phyloP scores from a whole-genome alignment of 2,329 filamentous ascomycete species.

The Nemania serpens region DNA sequence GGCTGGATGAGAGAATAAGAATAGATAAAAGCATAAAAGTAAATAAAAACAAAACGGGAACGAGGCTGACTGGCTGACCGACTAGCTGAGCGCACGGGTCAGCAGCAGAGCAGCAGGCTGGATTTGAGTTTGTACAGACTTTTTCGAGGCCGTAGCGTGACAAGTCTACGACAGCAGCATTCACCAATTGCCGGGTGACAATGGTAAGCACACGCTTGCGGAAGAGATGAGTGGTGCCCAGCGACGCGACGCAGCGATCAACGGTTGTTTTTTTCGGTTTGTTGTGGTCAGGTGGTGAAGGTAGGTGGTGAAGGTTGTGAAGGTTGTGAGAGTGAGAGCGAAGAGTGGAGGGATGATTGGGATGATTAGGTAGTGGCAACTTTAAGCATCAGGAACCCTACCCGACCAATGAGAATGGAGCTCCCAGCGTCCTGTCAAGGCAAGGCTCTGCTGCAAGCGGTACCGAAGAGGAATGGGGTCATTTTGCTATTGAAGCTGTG shows the following conservation, averaged over 20 bases:
- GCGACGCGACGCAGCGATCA: slow-evolving; percentile 26
- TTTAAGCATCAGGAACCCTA: slow-evolving; percentile 19
- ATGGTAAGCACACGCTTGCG: slow-evolving; percentile 33
- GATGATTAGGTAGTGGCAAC: slow-evolving; percentile 15
- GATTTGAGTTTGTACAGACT: slow-evolving; percentile 18
- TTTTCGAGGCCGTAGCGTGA: slow-evolving; percentile 34
- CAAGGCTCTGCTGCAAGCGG: slow-evolving; percentile 31
- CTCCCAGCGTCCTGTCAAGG: slow-evolving; percentile 17
- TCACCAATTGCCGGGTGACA: slow-evolving; percentile 39
- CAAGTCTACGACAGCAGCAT: slow-evolving; percentile 30
- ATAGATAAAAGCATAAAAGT: no score
- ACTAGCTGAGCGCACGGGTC: not conserved
- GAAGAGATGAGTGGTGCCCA: slow-evolving; percentile 24
- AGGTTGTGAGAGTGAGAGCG: no score
- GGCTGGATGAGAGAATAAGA: not conserved
- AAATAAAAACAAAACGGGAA: not conserved
- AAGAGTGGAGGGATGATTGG: slow-evolving; percentile 20
- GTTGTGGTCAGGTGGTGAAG: slow-evolving; percentile 17
- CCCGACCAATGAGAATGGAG: slow-evolving; percentile 19
- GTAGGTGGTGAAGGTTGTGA: no score
- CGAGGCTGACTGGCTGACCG: slow-evolving; percentile 4
- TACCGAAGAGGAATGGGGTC: slow-evolving; percentile 30
- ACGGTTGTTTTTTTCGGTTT: slow-evolving; percentile 23
- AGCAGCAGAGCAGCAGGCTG: not conserved
- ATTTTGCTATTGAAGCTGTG: no score